phyloP scores from a whole-genome alignment of 208 protist genomes.

The Leishmania tropica region DNA sequence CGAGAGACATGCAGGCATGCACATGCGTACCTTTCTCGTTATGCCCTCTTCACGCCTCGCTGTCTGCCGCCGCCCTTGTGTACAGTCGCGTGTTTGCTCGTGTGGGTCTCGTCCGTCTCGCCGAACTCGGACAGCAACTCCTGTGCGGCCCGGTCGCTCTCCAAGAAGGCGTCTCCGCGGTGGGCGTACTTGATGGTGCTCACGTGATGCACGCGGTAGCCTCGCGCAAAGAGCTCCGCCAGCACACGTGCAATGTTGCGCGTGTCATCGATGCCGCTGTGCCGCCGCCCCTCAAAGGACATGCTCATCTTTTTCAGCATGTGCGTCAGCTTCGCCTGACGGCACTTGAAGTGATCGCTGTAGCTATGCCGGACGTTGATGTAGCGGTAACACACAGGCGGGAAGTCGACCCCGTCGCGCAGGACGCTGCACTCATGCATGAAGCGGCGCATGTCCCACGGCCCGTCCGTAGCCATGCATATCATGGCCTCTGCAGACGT shows the following conservation, averaged over 20 bases:
- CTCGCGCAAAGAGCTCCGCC: constrained; percentile 75
- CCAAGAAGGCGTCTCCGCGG: constrained; percentile 36
- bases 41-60: constrained; percentile 14
- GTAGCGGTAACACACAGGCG: constrained; percentile 90
- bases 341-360: constrained; percentile 54
- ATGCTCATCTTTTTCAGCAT: constrained; percentile 81
- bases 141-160: constrained; percentile 35
- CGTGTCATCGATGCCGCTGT: constrained; percentile 92
- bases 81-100: not conserved
- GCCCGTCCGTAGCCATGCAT: constrained; percentile 87
- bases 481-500: constrained; percentile 62
- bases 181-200: constrained; percentile 75
- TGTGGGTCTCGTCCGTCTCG: constrained; percentile 34
- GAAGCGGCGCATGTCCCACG: constrained; percentile 92
- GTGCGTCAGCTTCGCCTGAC: constrained; percentile 72
- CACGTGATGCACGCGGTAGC: constrained; percentile 73
- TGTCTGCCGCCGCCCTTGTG: constrained; percentile 4
- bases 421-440: constrained; percentile 88
- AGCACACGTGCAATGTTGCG: constrained; percentile 90
- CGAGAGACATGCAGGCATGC: not conserved
- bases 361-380: constrained; percentile 88
- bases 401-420: constrained; percentile 73
- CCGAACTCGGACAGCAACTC: constrained; percentile 67
- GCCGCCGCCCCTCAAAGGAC: constrained; percentile 77
- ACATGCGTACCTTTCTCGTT: not conserved